Conservation (phyloP, 164 flowering plant genomes). For the Vitis rupestris region DNA sequence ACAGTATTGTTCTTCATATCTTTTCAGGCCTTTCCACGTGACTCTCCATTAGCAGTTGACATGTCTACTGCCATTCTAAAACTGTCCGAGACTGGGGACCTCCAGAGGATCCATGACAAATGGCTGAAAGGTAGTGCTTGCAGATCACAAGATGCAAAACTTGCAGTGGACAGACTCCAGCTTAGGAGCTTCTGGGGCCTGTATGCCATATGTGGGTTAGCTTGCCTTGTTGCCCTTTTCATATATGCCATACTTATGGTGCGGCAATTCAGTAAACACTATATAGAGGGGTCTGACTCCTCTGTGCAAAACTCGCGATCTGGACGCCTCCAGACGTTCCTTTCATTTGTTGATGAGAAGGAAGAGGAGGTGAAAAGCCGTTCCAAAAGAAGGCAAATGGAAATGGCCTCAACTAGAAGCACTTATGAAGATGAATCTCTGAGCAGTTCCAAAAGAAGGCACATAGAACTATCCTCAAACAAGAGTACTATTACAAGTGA, state of each 20-base stretch:
- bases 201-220: constrained; percentile 43
- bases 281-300: constrained; percentile 19
- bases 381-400: constrained; percentile 29
- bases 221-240: constrained; percentile 48
- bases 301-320: constrained; percentile 25
- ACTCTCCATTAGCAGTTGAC: constrained; percentile 61
- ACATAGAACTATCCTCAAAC: constrained; percentile 8
- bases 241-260: constrained; percentile 31
- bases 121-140: constrained; percentile 58
- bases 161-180: constrained; percentile 40
- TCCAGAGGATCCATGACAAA: constrained; percentile 66
- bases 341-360: constrained; percentile 49
- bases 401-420: constrained; percentile 19
- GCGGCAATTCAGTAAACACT: constrained; percentile 27
- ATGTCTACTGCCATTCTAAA: constrained; percentile 60
- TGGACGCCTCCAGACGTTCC: constrained; percentile 37
- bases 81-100: constrained; percentile 59
- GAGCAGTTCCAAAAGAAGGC: constrained; percentile 9
- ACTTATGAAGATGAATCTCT: constrained; percentile 11
- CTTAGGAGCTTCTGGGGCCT: constrained; percentile 62
- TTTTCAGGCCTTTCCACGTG: constrained; percentile 62
- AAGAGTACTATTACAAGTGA: background rate
- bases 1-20: background rate
- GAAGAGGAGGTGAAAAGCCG: constrained; percentile 26
- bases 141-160: constrained; percentile 37